Percentiles rank a stretch among this genome's conserved stretches.
Conservation (phyloP, 1,284 basidiomycete species). For the Testicularia cyperi region DNA sequence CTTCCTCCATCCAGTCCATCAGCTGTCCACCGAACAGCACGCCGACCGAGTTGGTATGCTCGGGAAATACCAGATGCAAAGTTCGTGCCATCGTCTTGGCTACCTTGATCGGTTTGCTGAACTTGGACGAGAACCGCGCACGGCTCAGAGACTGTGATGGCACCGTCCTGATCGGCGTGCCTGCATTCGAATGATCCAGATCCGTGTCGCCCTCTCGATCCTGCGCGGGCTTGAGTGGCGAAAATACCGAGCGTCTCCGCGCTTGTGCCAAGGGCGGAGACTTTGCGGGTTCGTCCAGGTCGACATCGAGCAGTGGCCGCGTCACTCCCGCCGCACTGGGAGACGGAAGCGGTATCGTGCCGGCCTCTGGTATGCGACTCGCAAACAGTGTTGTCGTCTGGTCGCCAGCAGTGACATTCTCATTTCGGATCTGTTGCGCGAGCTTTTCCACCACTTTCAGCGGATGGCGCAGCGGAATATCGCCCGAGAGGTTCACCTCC, state of each 20-base stretch:
- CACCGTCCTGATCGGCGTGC: constrained; percentile 20
- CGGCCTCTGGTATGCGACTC: constrained; percentile 14
- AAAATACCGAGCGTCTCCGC: constrained; percentile 26
- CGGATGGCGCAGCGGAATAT: constrained; percentile 30
- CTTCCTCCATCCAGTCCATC: constrained; percentile 53
- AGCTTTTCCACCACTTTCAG: constrained; percentile 27
- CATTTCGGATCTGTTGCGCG: constrained; percentile 12
- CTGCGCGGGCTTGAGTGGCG: constrained; percentile 29
- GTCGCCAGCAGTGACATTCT: neutral
- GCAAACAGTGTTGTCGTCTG: constrained; percentile 10
- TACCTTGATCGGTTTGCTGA: constrained; percentile 32
- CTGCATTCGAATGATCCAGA: constrained; percentile 16
- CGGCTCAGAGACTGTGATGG: constrained; percentile 4
- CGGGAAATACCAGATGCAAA: constrained; percentile 48
- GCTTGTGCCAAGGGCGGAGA: constrained; percentile 7
- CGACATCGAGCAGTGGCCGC: constrained; percentile 1
- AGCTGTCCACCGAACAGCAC: constrained; percentile 51
- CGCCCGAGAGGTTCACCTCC: constrained; percentile 29
- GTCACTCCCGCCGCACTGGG: constrained; percentile 13
- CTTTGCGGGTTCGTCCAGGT: neutral
- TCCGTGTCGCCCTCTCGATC: constrained; percentile 32
- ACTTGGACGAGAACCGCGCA: constrained; percentile 10
- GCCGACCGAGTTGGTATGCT: constrained; percentile 43
- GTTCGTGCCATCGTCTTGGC: constrained; percentile 33
- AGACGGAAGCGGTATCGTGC: constrained; percentile 14